Percentiles rank a stretch among this genome's conserved stretches.
These are phyloP conservation scores for Xylona heveae DNA, from an alignment of 495 filamentous ascomycete genomes.

Conservation along the genomic window DNA sequence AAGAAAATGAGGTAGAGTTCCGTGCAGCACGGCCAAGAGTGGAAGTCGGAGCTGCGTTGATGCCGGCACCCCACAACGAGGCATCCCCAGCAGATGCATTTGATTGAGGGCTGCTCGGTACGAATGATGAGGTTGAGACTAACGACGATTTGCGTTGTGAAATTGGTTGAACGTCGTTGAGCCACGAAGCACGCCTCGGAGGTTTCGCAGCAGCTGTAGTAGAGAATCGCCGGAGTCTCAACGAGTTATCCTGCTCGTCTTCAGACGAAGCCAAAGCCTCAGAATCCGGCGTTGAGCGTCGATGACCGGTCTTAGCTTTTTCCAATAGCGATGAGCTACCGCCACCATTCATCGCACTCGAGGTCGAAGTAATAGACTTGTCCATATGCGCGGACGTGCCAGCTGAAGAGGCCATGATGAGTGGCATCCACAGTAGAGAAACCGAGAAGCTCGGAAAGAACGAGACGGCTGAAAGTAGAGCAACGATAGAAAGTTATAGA, in stretches of 20 bases:
- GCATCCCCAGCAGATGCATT: conserved; percentile 50
- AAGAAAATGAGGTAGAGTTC: conserved; percentile 37
- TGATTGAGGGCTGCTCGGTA: conserved; percentile 56
- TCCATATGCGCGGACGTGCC: conserved; percentile 10
- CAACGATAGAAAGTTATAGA: too few species aligned
- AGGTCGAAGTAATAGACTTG: conserved; percentile 13
- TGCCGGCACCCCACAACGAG: conserved; percentile 37
- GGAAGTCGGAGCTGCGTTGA: conserved; percentile 23
- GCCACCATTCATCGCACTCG: conserved; percentile 14
- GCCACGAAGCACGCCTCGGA: conserved; percentile 29
- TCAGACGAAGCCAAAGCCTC: conserved; percentile 86
- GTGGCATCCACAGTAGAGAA: too few species aligned
- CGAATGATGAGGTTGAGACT: conserved; percentile 32
- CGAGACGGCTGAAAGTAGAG: too few species aligned
- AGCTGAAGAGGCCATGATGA: conserved; percentile 17
- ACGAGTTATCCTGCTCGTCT: conserved; percentile 50
- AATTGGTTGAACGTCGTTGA: conserved; percentile 25
- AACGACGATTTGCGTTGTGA: conserved; percentile 28
- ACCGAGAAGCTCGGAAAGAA: too few species aligned
- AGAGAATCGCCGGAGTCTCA: conserved; percentile 20
- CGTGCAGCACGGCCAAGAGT: conserved; percentile 24
- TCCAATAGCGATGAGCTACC: too few species aligned
- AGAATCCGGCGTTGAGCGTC: conserved; percentile 76
- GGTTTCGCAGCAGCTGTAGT: conserved; percentile 29
- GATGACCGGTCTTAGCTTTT: conserved; percentile 40